Evolutionary conservation across 129 eudicot species (phyloP).

Genomic region (Arctium minus): DNA sequence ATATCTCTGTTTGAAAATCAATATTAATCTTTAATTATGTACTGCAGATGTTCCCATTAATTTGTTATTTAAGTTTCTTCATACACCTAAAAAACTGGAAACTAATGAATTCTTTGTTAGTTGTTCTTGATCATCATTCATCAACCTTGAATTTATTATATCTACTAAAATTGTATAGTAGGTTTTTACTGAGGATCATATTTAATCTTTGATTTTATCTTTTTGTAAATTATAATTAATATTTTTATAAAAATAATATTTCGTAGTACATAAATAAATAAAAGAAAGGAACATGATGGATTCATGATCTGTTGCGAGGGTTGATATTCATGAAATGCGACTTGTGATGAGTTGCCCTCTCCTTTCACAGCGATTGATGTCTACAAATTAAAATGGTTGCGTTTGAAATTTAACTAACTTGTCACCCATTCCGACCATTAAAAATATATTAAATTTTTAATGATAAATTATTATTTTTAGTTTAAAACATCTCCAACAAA

Average conservation of each 20-base stretch:
- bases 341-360: constrained; percentile 28
- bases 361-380: constrained; percentile 27
- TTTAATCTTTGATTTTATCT: background rate
- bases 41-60: background rate
- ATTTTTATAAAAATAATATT: background rate
- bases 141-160: too few species aligned
- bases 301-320: constrained; percentile 2
- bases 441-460: too few species aligned
- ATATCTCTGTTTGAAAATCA: constrained; percentile 11
- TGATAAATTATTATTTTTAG: too few species aligned
- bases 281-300: constrained; percentile 17
- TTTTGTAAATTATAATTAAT: background rate
- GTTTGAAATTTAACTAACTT: constrained; percentile 18
- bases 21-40: background rate
- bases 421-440: background rate
- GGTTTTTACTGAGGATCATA: background rate
- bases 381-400: constrained; percentile 14
- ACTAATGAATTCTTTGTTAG: too few species aligned
- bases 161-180: background rate
- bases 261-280: background rate
- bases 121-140: too few species aligned
- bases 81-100: background rate
- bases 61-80: background rate
- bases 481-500: too few species aligned
- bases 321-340: constrained; percentile 15